Evolutionary conservation across 2,329 filamentous ascomycete genomes (phyloP), one percentile per base, ranked within the genome.

Genomic region (Fusarium heterosporum): DNA sequence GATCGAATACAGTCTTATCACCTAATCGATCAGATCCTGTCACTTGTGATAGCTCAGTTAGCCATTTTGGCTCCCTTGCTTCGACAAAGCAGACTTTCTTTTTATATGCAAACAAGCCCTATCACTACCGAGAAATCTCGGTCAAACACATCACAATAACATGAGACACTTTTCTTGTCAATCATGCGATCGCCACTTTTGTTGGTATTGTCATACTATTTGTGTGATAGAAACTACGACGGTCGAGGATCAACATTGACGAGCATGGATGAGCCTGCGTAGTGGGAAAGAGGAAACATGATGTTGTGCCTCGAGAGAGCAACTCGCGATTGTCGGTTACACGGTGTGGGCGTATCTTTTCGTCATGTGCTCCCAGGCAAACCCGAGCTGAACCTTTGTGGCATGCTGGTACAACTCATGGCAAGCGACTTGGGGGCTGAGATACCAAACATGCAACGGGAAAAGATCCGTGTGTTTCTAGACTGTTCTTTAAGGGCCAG

Each of bases 11-110:
- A 22, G 38, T 29, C 40, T 46, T 41, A 48, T 61, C 53, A 29
- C 32, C 11, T 36, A 47, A 34, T 28, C 53, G 61, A 66, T 71
- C 53, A 51, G 42, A 39, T 56, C 26, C 51, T 57, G 43, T 69
- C 65, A 66, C 57, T 63, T 69, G 45, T 69, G 63, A 72, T 50
- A 72, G 34, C 28, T 14, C 17, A 58, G 9, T 28, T n/a, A n/a
- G 45, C 30, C 32, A 40, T 25, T 22, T 36, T 39, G 53, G 47
- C 65, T 53, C 39, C 57, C 38, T n/a, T 30, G n/a, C 22, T n/a
- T 41, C 46, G 45, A 59, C 22, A 28, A 19, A 40, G 19, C 55
- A 16, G n/a, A 36, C 22, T 58, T 64, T 57, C 40, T 43, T 64
- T 53, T 56, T 61, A 10, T 8, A 9, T 9, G 22, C 41, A 17